Percentiles rank a stretch among this genome's conserved stretches.
Evolutionary conservation across 805 yeast species (phyloP).

Genomic region (Kluyveromyces starmeri): DNA sequence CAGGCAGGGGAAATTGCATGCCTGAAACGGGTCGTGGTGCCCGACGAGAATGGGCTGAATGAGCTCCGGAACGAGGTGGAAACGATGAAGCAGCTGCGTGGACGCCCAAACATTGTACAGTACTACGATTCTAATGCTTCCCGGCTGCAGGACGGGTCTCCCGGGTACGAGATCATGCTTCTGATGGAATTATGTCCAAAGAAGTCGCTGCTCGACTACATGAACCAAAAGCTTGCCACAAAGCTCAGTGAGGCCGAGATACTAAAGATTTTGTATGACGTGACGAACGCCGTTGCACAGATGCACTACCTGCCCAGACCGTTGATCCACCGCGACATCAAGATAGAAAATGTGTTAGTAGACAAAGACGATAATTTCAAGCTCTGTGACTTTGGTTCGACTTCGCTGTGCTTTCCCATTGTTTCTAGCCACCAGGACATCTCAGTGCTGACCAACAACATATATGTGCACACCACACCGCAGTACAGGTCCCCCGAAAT

Average conservation of each 20-base stretch:
- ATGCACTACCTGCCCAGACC: constrained; percentile 70
- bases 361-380: constrained; percentile 52
- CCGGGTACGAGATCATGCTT: constrained; percentile 75
- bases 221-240: constrained; percentile 77
- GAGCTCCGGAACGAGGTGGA: constrained; percentile 67
- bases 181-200: constrained; percentile 92
- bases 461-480: constrained; percentile 72
- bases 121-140: constrained; percentile 75
- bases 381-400: constrained; percentile 77
- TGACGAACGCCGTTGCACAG: constrained; percentile 66
- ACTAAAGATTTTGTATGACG: constrained; percentile 73
- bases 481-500: constrained; percentile 95
- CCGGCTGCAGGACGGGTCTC: constrained; percentile 31
- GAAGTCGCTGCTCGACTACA: constrained; percentile 77
- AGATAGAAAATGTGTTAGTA: constrained; percentile 71
- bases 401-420: constrained; percentile 36
- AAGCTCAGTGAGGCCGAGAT: constrained; percentile 73
- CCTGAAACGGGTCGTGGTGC: constrained; percentile 64
- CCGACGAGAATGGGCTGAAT: constrained; percentile 58
- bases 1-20: constrained; percentile 47
- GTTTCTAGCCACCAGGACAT: constrained; percentile 69
- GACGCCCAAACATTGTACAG: constrained; percentile 51
- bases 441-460: constrained; percentile 71
- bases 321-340: constrained; percentile 82
- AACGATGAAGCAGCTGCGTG: constrained; percentile 57